Evolutionary conservation across 2,329 filamentous ascomycete species (phyloP).

Genomic region (Ophiosphaerella korrae): DNA sequence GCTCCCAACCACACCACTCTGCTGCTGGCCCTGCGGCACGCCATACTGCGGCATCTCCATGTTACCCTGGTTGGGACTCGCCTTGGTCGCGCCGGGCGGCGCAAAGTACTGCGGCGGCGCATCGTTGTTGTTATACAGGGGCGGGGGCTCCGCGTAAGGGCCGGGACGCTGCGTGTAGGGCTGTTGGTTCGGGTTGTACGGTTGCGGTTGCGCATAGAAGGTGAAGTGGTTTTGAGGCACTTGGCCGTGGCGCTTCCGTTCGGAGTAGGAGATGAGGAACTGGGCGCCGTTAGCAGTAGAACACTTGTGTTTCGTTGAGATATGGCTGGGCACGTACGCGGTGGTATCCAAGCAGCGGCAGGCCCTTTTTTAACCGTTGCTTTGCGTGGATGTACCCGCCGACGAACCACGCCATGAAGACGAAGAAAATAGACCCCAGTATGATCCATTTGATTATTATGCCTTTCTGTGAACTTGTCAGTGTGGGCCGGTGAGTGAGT

Average conservation of each 20-base stretch:
- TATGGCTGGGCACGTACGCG: conserved; percentile 44
- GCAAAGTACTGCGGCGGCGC: conserved; percentile 42
- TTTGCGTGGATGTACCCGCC: conserved; percentile 74
- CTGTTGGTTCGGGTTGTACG: conserved; percentile 11
- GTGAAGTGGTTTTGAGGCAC: conserved; percentile 45
- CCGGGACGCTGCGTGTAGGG: conserved; percentile 35
- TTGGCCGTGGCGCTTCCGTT: conserved; percentile 43
- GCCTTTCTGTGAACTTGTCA: conserved; percentile 57
- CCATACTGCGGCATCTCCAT: conserved; percentile 36
- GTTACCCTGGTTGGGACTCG: conserved; percentile 29
- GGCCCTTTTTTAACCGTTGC: conserved; percentile 67
- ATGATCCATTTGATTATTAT: conserved; percentile 73
- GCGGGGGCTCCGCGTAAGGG: conserved; percentile 39
- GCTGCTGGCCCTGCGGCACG: conserved; percentile 25
- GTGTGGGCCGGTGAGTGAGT: not conserved
- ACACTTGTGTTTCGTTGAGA: not conserved
- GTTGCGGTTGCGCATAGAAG: conserved; percentile 43
- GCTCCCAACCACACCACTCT: conserved; percentile 35
- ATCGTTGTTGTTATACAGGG: conserved; percentile 40
- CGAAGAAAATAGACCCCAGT: conserved; percentile 64
- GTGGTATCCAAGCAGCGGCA: conserved; percentile 71
- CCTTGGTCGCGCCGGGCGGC: conserved; percentile 40
- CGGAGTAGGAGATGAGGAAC: conserved; percentile 51
- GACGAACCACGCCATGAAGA: conserved; percentile 67
- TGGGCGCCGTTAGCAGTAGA: conserved; percentile 14